phyloP scores from a whole-genome alignment of 306 rosid genomes.

The Hippophae gyantsensis region DNA sequence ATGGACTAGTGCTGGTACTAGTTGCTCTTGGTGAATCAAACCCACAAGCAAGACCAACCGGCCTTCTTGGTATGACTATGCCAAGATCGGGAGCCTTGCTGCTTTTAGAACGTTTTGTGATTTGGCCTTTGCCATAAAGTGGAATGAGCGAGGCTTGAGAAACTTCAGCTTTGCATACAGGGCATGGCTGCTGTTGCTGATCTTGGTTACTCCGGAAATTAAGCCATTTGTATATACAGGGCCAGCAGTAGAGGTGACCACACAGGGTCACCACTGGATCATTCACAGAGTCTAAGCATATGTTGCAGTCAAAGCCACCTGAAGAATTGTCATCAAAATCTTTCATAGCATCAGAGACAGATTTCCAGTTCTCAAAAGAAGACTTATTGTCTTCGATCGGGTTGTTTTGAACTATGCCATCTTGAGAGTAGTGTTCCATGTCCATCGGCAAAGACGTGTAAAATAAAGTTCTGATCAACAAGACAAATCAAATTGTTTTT shows the following conservation, averaged over 20 bases:
- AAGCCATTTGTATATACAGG: slow-evolving; percentile 90
- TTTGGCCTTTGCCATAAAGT: slow-evolving; percentile 52
- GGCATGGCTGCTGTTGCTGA: slow-evolving; percentile 40
- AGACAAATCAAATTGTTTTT: no score
- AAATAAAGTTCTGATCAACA: no score
- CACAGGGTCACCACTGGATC: slow-evolving; percentile 97
- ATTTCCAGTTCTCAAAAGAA: slow-evolving; percentile 29
- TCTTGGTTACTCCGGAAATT: slow-evolving; percentile 26
- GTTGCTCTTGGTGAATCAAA: slow-evolving; percentile 25
- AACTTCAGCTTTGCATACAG: slow-evolving; percentile 82
- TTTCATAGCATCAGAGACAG: slow-evolving; percentile 22
- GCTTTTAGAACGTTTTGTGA: slow-evolving; percentile 29
- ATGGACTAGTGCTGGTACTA: slow-evolving; percentile 15
- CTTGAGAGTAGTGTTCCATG: slow-evolving; percentile 38
- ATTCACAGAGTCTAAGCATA: slow-evolving; percentile 65
- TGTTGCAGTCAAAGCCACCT: slow-evolving; percentile 75
- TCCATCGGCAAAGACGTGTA: not conserved
- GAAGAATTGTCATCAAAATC: slow-evolving; percentile 32
- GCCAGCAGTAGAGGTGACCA: slow-evolving; percentile 97
- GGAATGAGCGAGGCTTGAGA: slow-evolving; percentile 65
- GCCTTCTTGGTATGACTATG: slow-evolving; percentile 49
- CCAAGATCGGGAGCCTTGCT: slow-evolving; percentile 25
- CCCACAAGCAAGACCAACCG: slow-evolving; percentile 36
- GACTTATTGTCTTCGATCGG: slow-evolving; percentile 36
- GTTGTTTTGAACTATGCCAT: slow-evolving; percentile 19